phyloP scores from a whole-genome alignment of 495 filamentous ascomycete genomes.

The Baudoinia panamericana region DNA sequence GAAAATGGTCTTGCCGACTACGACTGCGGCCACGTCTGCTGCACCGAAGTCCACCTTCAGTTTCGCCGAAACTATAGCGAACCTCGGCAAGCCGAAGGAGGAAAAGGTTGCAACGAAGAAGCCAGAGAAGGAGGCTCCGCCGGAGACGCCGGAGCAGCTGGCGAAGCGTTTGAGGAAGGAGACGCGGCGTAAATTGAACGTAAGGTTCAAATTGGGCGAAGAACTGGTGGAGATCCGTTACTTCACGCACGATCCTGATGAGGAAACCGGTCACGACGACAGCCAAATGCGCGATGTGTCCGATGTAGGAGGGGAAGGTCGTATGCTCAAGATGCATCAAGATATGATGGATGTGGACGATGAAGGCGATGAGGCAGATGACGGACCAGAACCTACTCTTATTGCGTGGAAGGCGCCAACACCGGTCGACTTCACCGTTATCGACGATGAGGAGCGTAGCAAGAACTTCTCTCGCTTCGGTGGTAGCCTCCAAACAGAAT shows the following conservation, averaged over 20 bases:
- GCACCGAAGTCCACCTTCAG: conserved; percentile 31
- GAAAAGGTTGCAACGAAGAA: conserved; percentile 39
- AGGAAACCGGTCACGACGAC: conserved; percentile 58
- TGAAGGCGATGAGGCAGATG: conserved; percentile 43
- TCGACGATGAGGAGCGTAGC: conserved; percentile 39
- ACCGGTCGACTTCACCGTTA: conserved; percentile 42
- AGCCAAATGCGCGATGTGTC: conserved; percentile 53
- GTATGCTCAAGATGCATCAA: conserved; percentile 62
- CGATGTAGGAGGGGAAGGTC: conserved; percentile 64
- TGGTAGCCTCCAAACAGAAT: conserved; percentile 38
- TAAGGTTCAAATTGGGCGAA: conserved; percentile 58
- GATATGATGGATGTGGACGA: conserved; percentile 51
- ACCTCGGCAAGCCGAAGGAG: conserved; percentile 52
- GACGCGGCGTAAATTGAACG: conserved; percentile 54
- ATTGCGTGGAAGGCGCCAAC: conserved; percentile 34
- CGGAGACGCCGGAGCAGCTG: conserved; percentile 67
- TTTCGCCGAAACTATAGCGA: conserved; percentile 44
- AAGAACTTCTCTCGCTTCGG: conserved; percentile 53
- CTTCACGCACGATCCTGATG: conserved; percentile 69
- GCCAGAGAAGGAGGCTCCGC: conserved; percentile 37
- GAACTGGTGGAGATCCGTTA: conserved; percentile 57
- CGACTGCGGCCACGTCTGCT: conserved; percentile 18
- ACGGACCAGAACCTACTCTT: conserved; percentile 34
- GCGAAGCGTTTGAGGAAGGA: conserved; percentile 67
- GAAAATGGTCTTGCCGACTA: conserved; percentile 36